Conservation (phyloP, 768 basidiomycete genomes). For the Boletus tomentosulus region DNA sequence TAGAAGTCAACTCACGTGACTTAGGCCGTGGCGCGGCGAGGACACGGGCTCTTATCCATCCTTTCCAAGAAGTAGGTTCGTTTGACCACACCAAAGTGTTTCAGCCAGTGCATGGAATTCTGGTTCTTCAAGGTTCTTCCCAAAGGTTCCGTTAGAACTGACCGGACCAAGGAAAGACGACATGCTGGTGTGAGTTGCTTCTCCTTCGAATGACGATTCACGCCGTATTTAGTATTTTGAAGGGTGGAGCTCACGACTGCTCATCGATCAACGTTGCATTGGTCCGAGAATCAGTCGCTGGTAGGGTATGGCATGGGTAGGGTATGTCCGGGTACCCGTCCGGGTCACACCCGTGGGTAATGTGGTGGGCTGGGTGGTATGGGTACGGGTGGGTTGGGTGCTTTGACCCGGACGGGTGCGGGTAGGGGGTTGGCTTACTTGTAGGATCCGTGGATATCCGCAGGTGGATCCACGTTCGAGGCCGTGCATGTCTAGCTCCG, state of each 20-base stretch:
- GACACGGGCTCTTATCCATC: background rate
- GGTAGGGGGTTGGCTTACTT: too few relatives aligned
- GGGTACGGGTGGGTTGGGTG: too few relatives aligned
- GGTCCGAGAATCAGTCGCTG: conserved; percentile 15
- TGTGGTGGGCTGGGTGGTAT: too few relatives aligned
- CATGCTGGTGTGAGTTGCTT: background rate
- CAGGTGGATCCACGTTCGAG: too few relatives aligned
- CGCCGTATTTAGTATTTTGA: background rate
- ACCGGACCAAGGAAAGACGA: background rate
- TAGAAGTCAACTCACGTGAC: conserved; percentile 2
- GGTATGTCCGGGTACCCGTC: too few relatives aligned
- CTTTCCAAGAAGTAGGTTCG: background rate
- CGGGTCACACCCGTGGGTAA: too few relatives aligned
- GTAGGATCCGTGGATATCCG: too few relatives aligned
- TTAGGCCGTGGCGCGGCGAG: background rate
- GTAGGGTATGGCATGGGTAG: too few relatives aligned
- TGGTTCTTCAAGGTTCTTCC: background rate
- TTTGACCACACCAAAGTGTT: background rate
- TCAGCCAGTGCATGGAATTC: background rate
- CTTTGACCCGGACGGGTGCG: too few relatives aligned
- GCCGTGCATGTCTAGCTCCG: too few relatives aligned
- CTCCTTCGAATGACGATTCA: conserved; percentile 4
- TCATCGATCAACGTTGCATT: background rate
- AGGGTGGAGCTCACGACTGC: background rate
- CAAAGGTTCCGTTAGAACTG: background rate